These are phyloP conservation scores for Citrus maxima DNA, from an alignment of 345 rosid species.

Conservation along the genomic window DNA sequence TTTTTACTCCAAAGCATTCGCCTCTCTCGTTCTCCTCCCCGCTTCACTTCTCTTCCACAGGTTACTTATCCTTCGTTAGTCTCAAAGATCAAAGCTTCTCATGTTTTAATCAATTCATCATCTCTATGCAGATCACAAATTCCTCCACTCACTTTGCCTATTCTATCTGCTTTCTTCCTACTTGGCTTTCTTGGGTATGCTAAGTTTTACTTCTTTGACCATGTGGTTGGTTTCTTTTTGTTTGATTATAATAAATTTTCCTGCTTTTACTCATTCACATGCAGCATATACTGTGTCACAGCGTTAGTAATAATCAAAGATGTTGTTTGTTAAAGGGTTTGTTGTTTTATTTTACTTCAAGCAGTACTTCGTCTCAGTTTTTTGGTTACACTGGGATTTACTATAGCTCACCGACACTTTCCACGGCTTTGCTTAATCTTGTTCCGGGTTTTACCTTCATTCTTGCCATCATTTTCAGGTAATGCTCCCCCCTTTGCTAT, in stretches of 20 bases:
- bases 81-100: background rate
- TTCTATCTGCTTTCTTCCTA: constrained; percentile 43
- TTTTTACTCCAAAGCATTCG: constrained; percentile 56
- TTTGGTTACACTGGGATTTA: constrained; percentile 40
- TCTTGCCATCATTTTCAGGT: constrained; percentile 49
- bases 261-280: background rate
- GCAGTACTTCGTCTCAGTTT: constrained; percentile 32
- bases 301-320: background rate
- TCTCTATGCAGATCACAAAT: constrained; percentile 36
- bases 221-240: background rate
- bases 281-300: background rate
- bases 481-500: background rate
- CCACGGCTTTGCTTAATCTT: constrained; percentile 51
- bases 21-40: constrained; percentile 56
- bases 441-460: constrained; percentile 48
- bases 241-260: background rate
- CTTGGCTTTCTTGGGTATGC: constrained; percentile 55
- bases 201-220: background rate
- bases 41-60: constrained; percentile 47
- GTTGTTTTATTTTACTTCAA: background rate
- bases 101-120: background rate
- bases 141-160: constrained; percentile 43
- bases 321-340: background rate
- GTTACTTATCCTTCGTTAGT: constrained; percentile 2
- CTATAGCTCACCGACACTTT: constrained; percentile 51